Conservation (phyloP, 1,284 basidiomycete genomes). For the Cryptococcus jaspeensis region DNA sequence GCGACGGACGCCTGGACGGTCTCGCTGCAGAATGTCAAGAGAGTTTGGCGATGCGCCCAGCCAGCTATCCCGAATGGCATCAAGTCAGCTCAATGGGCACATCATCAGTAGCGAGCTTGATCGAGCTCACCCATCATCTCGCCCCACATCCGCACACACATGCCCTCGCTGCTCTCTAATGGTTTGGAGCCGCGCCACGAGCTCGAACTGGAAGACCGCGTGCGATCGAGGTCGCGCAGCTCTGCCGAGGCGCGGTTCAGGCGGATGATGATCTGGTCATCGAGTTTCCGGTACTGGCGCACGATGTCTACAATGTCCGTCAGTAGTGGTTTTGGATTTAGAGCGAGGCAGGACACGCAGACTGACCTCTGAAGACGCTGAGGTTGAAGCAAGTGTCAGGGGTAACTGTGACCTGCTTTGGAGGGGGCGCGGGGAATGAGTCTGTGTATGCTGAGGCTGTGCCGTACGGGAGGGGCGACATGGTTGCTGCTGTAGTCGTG, state of each 20-base stretch:
- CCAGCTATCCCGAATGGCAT: constrained; percentile 59
- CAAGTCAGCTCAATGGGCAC: constrained; percentile 2
- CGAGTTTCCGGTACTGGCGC: constrained; percentile 77
- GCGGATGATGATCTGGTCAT: constrained; percentile 77
- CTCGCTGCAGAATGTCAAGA: constrained; percentile 73
- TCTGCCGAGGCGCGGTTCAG: constrained; percentile 78
- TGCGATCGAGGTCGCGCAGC: constrained; percentile 61
- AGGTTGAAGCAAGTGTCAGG: constrained; percentile 68
- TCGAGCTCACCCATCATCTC: constrained; percentile 70
- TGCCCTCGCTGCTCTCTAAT: constrained; percentile 53
- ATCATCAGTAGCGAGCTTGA: not conserved
- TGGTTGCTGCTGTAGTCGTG: not conserved
- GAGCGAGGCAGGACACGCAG: not conserved
- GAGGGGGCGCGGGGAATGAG: constrained; percentile 47
- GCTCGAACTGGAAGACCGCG: constrained; percentile 26
- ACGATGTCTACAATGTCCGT: constrained; percentile 63
- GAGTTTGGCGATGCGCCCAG: constrained; percentile 74
- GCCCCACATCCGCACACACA: constrained; percentile 75
- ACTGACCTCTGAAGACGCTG: constrained; percentile 74
- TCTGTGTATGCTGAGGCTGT: constrained; percentile 50
- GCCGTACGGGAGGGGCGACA: constrained; percentile 33
- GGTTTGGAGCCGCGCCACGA: constrained; percentile 37
- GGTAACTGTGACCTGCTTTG: constrained; percentile 40
- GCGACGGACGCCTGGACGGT: constrained; percentile 67
- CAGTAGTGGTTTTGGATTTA: not conserved